These are phyloP conservation scores for Lepidium sativum DNA, from an alignment of 345 rosid genomes.

Conservation along the genomic window DNA sequence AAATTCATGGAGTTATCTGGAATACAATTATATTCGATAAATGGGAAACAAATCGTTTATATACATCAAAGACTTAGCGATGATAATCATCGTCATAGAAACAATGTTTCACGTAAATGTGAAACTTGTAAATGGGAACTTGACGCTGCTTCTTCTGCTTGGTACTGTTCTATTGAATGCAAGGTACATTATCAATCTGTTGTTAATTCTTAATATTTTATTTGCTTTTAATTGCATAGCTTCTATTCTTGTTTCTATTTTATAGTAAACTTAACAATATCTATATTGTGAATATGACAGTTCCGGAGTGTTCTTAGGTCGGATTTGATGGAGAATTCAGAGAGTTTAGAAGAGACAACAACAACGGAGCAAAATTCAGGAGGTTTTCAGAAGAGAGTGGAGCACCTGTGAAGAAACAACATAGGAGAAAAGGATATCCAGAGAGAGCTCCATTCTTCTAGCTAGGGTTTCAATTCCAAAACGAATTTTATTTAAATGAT, in stretches of 20 bases:
- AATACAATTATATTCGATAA: background rate
- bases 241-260: background rate
- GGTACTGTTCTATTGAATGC: constrained; percentile 25
- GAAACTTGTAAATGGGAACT: constrained; percentile 17
- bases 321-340: constrained; percentile 9
- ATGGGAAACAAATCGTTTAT: background rate
- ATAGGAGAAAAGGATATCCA: constrained; percentile 17
- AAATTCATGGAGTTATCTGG: constrained; percentile 5
- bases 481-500: background rate
- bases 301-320: background rate
- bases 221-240: background rate
- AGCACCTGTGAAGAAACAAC: background rate
- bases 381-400: background rate
- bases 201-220: too few relatives aligned
- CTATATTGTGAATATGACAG: background rate
- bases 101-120: constrained; percentile 1
- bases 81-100: background rate
- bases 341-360: background rate
- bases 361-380: background rate
- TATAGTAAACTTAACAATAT: background rate
- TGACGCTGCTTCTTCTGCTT: background rate
- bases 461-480: background rate
- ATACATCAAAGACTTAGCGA: constrained; percentile 7
- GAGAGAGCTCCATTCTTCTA: constrained; percentile 1
- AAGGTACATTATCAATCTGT: constrained; percentile 6